Evolutionary conservation across 75 land plant species (phyloP), one percentile per base, ranked within the genome.

Genomic region (Larix kaempferi): DNA sequence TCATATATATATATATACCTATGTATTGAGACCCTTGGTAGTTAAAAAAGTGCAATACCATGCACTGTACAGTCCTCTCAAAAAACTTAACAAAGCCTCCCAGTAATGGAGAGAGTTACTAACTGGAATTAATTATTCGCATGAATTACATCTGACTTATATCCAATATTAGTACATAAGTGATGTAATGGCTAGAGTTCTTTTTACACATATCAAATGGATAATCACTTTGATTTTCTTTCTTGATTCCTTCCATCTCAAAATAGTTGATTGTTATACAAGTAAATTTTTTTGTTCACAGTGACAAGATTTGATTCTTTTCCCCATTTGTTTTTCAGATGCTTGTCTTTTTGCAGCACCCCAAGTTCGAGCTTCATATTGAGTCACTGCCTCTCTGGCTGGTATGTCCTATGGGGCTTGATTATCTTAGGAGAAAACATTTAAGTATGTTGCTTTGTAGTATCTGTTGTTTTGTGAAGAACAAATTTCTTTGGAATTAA

Each of bases 301-400:
- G 21, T 8, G 1, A 3, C 16, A 6, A 33, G 52, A 41, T 39
- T 37, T 69, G 17, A 69, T 69, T 6, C 29, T 35, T 69, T 33
- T 33, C 35, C 7, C 41, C 11, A 39, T 69, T 69, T 69, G 7
- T 49, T 26, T 73, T 73, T 55, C 95, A 97, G 99, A 98, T 98
- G 99, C 91, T 93, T 81, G 84, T 82, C 2, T 98, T 86, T 71
- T 90, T 91, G 71, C 94, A 90, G 81, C 94, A 93, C 74, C 74
- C 60, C 3, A 92, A 89, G 84, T 80, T 95, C 69, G 83, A 81
- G 0, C 82, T 97, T 66, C 95, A 98, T 90, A 85, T 79, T 63
- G 88, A 86, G 72, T 86, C 99, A 33, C 74, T 98, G 77, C 87
- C 81, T 6, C 89, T 98, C 76, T 98, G 99, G 99, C 80, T 91